phyloP scores from a whole-genome alignment of 176 grass and related monocot genomes.

The Carex cristatella region DNA sequence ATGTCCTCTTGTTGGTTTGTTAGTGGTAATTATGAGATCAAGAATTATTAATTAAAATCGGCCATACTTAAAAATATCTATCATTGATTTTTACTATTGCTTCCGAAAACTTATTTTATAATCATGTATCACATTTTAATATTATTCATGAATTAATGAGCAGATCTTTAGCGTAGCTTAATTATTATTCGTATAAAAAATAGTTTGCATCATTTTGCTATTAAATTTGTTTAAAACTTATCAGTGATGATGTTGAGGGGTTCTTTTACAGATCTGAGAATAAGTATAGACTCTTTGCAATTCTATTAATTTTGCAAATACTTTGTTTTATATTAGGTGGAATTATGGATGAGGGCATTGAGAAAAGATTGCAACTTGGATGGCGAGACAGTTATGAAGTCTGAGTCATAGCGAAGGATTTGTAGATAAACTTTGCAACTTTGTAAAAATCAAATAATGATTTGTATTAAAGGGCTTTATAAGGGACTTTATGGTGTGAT shows the following conservation, averaged over 20 bases:
- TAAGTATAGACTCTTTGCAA: neutral
- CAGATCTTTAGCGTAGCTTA: neutral
- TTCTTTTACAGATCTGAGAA: neutral
- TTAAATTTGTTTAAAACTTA: no score
- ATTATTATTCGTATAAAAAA: neutral
- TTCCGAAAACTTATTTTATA: neutral
- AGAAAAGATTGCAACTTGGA: constrained; percentile 34
- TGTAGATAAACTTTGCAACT: constrained; percentile 2
- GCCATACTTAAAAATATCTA: neutral
- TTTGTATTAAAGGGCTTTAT: neutral
- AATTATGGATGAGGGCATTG: constrained; percentile 65
- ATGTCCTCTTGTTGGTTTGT: neutral
- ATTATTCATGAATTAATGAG: neutral
- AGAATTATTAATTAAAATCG: neutral
- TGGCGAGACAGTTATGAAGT: neutral
- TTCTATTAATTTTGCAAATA: neutral
- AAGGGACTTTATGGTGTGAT: constrained; percentile 15
- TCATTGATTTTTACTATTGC: neutral
- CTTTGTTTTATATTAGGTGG: constrained; percentile 39
- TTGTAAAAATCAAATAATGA: neutral
- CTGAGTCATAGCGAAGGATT: neutral
- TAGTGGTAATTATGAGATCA: neutral
- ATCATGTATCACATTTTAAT: neutral
- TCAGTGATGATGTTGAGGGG: neutral
- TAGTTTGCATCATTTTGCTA: no score